Conservation (phyloP, 108 stramenopile species). For the Mayamaea pseudoterrestris region DNA sequence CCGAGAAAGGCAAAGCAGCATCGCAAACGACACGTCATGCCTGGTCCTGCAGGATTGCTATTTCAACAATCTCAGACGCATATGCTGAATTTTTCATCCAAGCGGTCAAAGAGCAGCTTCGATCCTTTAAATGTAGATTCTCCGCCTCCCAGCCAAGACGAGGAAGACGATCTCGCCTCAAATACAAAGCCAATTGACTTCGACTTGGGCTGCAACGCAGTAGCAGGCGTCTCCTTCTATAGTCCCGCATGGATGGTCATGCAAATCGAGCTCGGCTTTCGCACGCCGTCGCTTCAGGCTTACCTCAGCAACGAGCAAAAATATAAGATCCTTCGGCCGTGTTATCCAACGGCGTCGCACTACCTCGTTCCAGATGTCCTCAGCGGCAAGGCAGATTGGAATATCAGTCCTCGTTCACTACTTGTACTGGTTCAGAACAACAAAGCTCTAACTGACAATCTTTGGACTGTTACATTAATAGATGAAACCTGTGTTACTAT, state of each 20-base stretch:
- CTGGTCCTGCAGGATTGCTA: slow-evolving; percentile 33
- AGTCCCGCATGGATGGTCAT: slow-evolving; percentile 25
- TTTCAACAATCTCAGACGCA: slow-evolving; percentile 19
- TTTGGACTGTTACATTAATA: slow-evolving; percentile 30
- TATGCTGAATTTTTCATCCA: too few species aligned
- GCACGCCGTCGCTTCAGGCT: slow-evolving; percentile 21
- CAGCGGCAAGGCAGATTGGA: slow-evolving; percentile 7
- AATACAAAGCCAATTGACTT: neutral
- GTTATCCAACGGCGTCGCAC: slow-evolving; percentile 8
- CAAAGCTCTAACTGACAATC: slow-evolving; percentile 8
- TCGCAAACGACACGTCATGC: slow-evolving; percentile 33
- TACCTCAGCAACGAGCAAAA: slow-evolving; percentile 1
- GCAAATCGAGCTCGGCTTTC: slow-evolving; percentile 15
- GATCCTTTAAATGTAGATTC: neutral
- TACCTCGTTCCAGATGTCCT: slow-evolving; percentile 15
- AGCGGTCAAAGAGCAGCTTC: too few species aligned
- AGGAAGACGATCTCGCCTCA: neutral
- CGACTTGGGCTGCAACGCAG: neutral
- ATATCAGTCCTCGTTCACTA: neutral
- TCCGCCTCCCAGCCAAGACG: neutral
- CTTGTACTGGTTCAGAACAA: slow-evolving; percentile 18
- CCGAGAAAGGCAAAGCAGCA: slow-evolving; percentile 24
- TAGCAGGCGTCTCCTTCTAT: slow-evolving; percentile 10
- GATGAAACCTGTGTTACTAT: slow-evolving; percentile 31
- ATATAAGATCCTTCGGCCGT: slow-evolving; percentile 14